Percentiles rank a stretch among this genome's conserved stretches.
These are phyloP conservation scores for Penicillium parvum DNA, from an alignment of 495 filamentous ascomycete genomes.

Conservation along the genomic window DNA sequence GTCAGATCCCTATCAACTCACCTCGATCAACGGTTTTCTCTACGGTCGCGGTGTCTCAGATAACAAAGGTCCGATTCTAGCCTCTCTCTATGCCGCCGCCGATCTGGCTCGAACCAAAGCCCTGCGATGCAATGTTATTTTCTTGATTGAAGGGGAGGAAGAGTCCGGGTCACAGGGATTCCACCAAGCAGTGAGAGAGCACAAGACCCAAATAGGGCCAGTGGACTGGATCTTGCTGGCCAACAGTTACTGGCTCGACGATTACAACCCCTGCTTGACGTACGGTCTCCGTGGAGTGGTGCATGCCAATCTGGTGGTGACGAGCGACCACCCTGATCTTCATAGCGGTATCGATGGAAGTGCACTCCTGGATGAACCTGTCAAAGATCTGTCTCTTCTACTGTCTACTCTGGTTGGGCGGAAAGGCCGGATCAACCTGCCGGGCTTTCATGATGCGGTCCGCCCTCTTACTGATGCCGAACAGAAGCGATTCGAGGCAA, in stretches of 20 bases:
- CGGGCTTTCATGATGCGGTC: slow-evolving; percentile 81
- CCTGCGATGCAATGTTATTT: slow-evolving; percentile 81
- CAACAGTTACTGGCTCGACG: slow-evolving; percentile 98
- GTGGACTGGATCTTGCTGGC: slow-evolving; percentile 92
- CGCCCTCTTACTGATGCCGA: slow-evolving; percentile 71
- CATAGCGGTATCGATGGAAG: slow-evolving; percentile 96
- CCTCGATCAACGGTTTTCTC: slow-evolving; percentile 83
- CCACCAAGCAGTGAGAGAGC: slow-evolving; percentile 65
- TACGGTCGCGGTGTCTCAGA: slow-evolving; percentile 97
- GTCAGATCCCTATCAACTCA: slow-evolving; percentile 78
- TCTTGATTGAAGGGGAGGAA: slow-evolving; percentile 95
- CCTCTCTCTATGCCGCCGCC: slow-evolving; percentile 86
- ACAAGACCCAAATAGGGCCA: slow-evolving; percentile 80
- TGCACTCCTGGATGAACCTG: slow-evolving; percentile 76
- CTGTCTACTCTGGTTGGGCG: slow-evolving; percentile 71
- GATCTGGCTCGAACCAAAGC: slow-evolving; percentile 74
- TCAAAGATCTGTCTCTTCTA: slow-evolving; percentile 83
- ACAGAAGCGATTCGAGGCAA: slow-evolving; percentile 76
- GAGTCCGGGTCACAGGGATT: slow-evolving; percentile 92
- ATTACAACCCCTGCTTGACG: slow-evolving; percentile 89
- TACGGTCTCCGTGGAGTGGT: slow-evolving; percentile 94
- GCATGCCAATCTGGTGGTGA: slow-evolving; percentile 82
- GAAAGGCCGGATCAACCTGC: slow-evolving; percentile 54
- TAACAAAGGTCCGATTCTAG: slow-evolving; percentile 93
- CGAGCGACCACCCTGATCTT: slow-evolving; percentile 80